Evolutionary conservation across 306 rosid species (phyloP).

Genomic region (Pachyrhizus erosus): DNA sequence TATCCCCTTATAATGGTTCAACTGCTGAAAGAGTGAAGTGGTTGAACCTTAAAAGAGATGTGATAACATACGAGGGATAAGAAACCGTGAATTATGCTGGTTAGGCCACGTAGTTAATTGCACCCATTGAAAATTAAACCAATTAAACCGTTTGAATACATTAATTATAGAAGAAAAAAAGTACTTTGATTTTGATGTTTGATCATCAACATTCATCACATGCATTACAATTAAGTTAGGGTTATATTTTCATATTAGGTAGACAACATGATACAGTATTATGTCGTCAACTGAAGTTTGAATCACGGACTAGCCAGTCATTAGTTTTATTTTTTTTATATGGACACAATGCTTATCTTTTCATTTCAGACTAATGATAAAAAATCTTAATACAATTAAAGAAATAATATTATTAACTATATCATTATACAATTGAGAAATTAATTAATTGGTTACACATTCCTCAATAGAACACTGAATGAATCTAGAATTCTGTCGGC

Average conservation of each 20-base stretch:
- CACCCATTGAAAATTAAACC: background rate
- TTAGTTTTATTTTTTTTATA: background rate
- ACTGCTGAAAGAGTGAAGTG: constrained; percentile 43
- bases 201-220: background rate
- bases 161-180: background rate
- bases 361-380: background rate
- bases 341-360: background rate
- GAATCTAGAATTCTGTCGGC: background rate
- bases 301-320: background rate
- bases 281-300: background rate
- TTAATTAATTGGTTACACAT: background rate
- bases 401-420: background rate
- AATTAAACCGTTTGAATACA: background rate
- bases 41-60: constrained; percentile 47
- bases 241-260: background rate
- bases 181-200: background rate
- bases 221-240: background rate
- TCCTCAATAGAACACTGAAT: background rate
- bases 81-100: constrained; percentile 14
- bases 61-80: constrained; percentile 20
- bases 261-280: background rate
- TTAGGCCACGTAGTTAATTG: background rate
- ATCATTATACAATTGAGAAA: background rate
- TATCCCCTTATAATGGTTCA: constrained; percentile 21
- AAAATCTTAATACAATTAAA: background rate